Conservation (phyloP, 2,329 filamentous ascomycete genomes). For the Myriangium duriaei region DNA sequence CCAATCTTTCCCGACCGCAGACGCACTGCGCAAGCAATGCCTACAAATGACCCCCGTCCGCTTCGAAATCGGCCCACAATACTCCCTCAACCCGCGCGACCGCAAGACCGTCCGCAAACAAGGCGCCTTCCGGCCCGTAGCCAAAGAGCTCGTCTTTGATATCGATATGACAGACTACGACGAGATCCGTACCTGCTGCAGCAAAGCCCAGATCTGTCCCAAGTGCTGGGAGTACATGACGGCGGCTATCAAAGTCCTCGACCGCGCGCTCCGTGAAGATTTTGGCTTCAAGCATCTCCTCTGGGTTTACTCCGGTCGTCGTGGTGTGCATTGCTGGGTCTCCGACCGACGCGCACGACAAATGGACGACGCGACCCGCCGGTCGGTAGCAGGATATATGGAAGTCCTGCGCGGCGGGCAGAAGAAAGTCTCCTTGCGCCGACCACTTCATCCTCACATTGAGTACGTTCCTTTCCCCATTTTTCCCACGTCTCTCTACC, state of each 20-base stretch:
- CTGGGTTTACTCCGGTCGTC: constrained; percentile 95
- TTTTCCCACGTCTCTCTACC: not conserved
- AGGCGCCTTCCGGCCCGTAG: constrained; percentile 69
- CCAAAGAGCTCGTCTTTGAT: constrained; percentile 96
- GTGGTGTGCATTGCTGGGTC: constrained; percentile 96
- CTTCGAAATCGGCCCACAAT: constrained; percentile 98
- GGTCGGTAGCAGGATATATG: constrained; percentile 77
- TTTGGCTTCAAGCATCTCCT: constrained; percentile 95
- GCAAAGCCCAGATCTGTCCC: constrained; percentile 80
- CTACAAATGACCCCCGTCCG: constrained; percentile 77
- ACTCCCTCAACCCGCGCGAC: constrained; percentile 85
- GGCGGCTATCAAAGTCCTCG: constrained; percentile 92
- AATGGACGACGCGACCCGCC: constrained; percentile 75
- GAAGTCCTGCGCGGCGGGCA: constrained; percentile 80
- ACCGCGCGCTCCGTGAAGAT: constrained; percentile 76
- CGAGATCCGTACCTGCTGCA: constrained; percentile 88
- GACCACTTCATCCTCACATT: constrained; percentile 83
- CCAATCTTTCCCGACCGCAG: constrained; percentile 60
- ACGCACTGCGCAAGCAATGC: constrained; percentile 79
- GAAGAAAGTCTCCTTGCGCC: constrained; percentile 71
- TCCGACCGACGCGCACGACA: constrained; percentile 77
- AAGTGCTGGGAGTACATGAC: constrained; percentile 97
- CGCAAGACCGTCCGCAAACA: constrained; percentile 75
- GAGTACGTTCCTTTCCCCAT: constrained; percentile 38
- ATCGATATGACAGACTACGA: constrained; percentile 99